Base-by-base conservation (phyloP, 331 rosid species). In the Quercus phellos region DNA sequence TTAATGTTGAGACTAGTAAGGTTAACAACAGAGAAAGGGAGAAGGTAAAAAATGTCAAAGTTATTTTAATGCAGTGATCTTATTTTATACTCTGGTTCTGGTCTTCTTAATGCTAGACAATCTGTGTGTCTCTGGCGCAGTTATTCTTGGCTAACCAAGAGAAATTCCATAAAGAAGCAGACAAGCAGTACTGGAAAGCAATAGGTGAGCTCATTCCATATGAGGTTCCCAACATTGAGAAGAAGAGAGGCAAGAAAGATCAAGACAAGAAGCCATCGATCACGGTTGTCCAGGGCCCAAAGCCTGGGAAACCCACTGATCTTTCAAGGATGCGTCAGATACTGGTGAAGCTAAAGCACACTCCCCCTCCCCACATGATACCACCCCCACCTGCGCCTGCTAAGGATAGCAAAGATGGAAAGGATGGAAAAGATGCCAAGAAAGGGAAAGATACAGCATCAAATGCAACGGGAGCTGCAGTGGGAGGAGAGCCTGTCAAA, bases 241-340 rank as follows among this genome's bases (percentile, higher is more conserved):
- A 95, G 87, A 91, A 55, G 85, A 86, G 98, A 87, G 90, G 98
- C 80, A 95, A 95, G 88, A 95, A 95, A 87, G 99, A 95, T 77
- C 96, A 89, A 83, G 98, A 95, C 13, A 95, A 95, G 89, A 93
- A 93, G 85, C 96, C 98, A 54, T 91, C 97, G 0, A 89, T 95
- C 84, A 80, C 88, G 0, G 93, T 95, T 64, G 24, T 95, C 78
- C 99, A 95, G 84, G 99, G 99, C 74, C 99, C 99, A 0, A 93
- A 95, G 88, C 99, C 99, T 2, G 99, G 99, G 72, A 95, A 95
- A 79, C 99, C 97, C 74, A 95, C 99, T 0, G 99, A 95, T 83
- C 99, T 95, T 55, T 86, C 92, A 26, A 85, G 99, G 82, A 82
- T 95, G 94, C 91, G 99, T 64, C 99, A 91, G 11, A 84, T 95